Conservation (phyloP, 2,329 filamentous ascomycete species). For the Fusarium sp. region DNA sequence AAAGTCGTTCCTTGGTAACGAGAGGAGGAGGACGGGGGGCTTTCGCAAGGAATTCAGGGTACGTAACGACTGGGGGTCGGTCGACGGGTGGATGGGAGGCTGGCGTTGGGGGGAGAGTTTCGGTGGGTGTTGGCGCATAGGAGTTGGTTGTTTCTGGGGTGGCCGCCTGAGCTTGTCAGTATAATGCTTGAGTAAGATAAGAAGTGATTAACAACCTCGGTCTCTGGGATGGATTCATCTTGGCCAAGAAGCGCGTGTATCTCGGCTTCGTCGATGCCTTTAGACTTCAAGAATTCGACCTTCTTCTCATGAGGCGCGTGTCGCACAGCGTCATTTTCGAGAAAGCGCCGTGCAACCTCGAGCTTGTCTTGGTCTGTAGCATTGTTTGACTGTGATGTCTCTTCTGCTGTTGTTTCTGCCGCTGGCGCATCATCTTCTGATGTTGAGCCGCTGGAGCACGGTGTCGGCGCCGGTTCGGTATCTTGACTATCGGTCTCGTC, state of each 20-base stretch:
- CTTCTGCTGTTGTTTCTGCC: slow-evolving; percentile 6
- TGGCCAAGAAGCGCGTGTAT: slow-evolving; percentile 73
- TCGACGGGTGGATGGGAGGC: slow-evolving; percentile 50
- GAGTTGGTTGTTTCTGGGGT: slow-evolving; percentile 21
- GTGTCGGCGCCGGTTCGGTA: slow-evolving; percentile 35
- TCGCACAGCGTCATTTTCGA: slow-evolving; percentile 79
- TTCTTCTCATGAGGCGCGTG: slow-evolving; percentile 79
- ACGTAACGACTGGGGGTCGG: slow-evolving; percentile 74
- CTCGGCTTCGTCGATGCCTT: slow-evolving; percentile 76
- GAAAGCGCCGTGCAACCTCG: slow-evolving; percentile 79
- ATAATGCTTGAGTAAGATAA: too few relatives aligned
- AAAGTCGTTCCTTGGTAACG: slow-evolving; percentile 70
- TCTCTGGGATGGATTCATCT: slow-evolving; percentile 22
- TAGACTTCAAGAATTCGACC: slow-evolving; percentile 79
- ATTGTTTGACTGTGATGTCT: slow-evolving; percentile 3
- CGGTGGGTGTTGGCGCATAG: slow-evolving; percentile 29
- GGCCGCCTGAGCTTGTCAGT: slow-evolving; percentile 1
- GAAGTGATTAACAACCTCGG: slow-evolving; percentile 25
- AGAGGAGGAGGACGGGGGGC: slow-evolving; percentile 68
- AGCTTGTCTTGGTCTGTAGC: slow-evolving; percentile 46
- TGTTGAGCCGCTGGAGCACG: slow-evolving; percentile 29
- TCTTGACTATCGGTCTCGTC: slow-evolving; percentile 33
- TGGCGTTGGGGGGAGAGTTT: slow-evolving; percentile 45
- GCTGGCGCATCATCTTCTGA: slow-evolving; percentile 34
- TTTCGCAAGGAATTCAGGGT: slow-evolving; percentile 75